A percentile compares a stretch with the other conserved stretches of the same genome.
These are phyloP conservation scores for Ganoderma lucidum DNA, from an alignment of 1,284 basidiomycete species.

Conservation along the genomic window DNA sequence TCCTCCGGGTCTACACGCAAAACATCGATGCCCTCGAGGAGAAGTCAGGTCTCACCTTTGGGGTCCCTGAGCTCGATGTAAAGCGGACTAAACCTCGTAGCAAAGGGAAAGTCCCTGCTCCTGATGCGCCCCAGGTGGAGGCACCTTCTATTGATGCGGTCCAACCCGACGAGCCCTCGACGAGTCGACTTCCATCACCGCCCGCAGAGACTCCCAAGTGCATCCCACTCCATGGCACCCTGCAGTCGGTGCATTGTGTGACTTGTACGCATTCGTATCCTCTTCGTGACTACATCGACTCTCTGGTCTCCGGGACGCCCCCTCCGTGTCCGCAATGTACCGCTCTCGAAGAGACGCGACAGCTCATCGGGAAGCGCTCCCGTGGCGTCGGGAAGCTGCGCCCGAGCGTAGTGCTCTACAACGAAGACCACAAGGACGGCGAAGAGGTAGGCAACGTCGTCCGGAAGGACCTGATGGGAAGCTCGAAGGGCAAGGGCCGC, in stretches of 20 bases:
- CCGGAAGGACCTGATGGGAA: constrained; percentile 77
- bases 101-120: constrained; percentile 32
- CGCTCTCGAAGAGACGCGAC: constrained; percentile 72
- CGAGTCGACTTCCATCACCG: constrained; percentile 48
- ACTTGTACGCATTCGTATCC: constrained; percentile 80
- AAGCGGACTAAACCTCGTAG: constrained; percentile 56
- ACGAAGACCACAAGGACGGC: constrained; percentile 88
- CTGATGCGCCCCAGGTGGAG: constrained; percentile 4
- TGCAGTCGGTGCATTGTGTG: constrained; percentile 83
- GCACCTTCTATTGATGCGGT: not conserved
- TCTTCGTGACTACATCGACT: constrained; percentile 64
- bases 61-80: constrained; percentile 69
- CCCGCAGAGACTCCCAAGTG: constrained; percentile 70
- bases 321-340: constrained; percentile 86
- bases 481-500: constrained; percentile 67
- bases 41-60: constrained; percentile 85
- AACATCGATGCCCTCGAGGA: constrained; percentile 93
- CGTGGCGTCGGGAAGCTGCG: constrained; percentile 85
- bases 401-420: constrained; percentile 91
- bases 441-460: constrained; percentile 87
- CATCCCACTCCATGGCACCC: constrained; percentile 91
- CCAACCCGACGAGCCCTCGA: constrained; percentile 22
- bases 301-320: constrained; percentile 65
- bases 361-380: constrained; percentile 81
- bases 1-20: constrained; percentile 93